phyloP scores from a whole-genome alignment of 352 stramenopile genomes.

The Pythium grandisporangium region DNA sequence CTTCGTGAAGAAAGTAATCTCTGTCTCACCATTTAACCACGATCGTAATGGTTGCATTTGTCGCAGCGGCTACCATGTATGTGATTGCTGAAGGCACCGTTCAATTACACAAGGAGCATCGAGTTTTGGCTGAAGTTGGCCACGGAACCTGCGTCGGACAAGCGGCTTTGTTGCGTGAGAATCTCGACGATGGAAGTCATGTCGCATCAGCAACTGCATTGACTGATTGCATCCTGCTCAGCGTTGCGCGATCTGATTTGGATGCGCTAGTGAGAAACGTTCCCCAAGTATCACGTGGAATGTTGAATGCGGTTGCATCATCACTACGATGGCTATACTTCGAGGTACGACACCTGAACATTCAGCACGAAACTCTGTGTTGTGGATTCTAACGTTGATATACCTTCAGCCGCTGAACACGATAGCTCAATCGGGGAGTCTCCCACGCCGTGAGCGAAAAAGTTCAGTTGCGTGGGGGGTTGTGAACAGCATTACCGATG shows the following conservation, averaged over 20 bases:
- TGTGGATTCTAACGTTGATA: neutral
- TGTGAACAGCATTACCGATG: conserved; percentile 8
- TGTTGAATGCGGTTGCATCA: conserved; percentile 73
- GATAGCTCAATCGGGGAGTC: conserved; percentile 53
- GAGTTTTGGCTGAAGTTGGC: conserved; percentile 49
- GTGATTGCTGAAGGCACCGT: conserved; percentile 61
- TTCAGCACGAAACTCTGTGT: neutral
- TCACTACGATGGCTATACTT: conserved; percentile 72
- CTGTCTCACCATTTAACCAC: too few relatives aligned
- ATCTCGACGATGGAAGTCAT: conserved; percentile 52
- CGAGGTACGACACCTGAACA: conserved; percentile 26
- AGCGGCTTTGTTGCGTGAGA: conserved; percentile 56
- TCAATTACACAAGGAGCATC: conserved; percentile 68
- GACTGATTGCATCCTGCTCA: conserved; percentile 60
- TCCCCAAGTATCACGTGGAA: conserved; percentile 53
- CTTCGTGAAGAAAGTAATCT: too few relatives aligned
- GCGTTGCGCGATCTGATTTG: conserved; percentile 55
- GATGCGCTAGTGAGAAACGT: conserved; percentile 69
- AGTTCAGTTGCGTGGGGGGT: conserved; percentile 18
- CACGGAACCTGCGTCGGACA: conserved; percentile 74
- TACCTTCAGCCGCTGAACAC: conserved; percentile 34
- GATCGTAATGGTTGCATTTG: too few relatives aligned
- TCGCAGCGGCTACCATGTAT: conserved; percentile 65
- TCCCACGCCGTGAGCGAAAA: conserved; percentile 42
- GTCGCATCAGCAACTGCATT: conserved; percentile 65